phyloP scores from a whole-genome alignment of 176 grass and related monocot genomes.

The sorghum (Sorghum bicolor) region Sorghum_bicolor_NCBIv3 NC_012870.2:75987501-75988000 shows the following conservation, averaged over 20 bases:
- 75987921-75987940: background rate
- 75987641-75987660: background rate
- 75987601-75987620: no score
- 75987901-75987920: background rate
- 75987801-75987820: background rate
- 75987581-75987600: background rate
- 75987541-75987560: background rate
- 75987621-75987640: no score
- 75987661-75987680: background rate
- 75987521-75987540: background rate
- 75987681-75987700: background rate
- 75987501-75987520: background rate
- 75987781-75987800: background rate
- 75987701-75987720: background rate
- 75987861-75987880: background rate
- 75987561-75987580: background rate
- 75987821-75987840: background rate
- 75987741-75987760: background rate
- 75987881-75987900: slow-evolving; percentile 6
- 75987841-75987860: background rate
- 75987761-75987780: background rate
- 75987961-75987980: background rate
- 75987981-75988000: background rate
- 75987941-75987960: background rate
- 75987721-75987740: background rate